Base-by-base conservation (phyloP, 2,329 filamentous ascomycete species). In the Sclerotinia subarctica region DNA sequence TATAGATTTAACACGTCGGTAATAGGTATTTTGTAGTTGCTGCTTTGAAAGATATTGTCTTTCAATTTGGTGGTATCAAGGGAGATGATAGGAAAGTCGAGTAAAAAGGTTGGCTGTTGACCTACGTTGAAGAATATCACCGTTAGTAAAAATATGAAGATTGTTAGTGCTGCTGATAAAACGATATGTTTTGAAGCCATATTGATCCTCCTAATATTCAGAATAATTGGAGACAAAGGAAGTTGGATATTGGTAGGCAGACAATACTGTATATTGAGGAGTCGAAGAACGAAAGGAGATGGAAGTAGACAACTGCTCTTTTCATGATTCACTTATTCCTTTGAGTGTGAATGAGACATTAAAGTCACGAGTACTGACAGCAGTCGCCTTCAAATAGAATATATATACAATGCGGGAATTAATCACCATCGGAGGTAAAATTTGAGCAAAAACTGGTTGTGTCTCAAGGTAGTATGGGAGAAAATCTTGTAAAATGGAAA, bases 1-100 rank as follows among this genome's bases (percentile, higher is more conserved):
- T 51, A 62, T 38, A 62, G 15, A 51, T 51, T 62, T 17, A 62
- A 62, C 32, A 51, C 46, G 26, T 62, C 59, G 46, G 59, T 51
- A 10, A 62, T 51, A n/a, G 59, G 46, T 11, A 62, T 32, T 24
- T 1, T 51, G 46, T 38, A 62, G 11, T 62, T 51, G 5, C 8
- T 51, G n/a, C n/a, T 51, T 49, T 38, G 59, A 15, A 62, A 38
- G 2, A 62, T 26, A 29, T 51, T 21, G 5, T 13, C 46, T 26
- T 62, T 62, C 29, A 62, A 21, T 32, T 51, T 32, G 1, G 59
- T 62, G 5, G 59, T 62, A 62, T 51, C 59, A 51, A 62, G 59
- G 7, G 29, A 51, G 10, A 62, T 62, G 29, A 62, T 38, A 24
- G 59, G 59, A 1, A 62, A 38, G 8, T 51, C 59, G 29, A 62